These are phyloP conservation scores for Sphaerostilbella broomeana DNA, from an alignment of 2,329 filamentous ascomycete species.

Conservation along the genomic window DNA sequence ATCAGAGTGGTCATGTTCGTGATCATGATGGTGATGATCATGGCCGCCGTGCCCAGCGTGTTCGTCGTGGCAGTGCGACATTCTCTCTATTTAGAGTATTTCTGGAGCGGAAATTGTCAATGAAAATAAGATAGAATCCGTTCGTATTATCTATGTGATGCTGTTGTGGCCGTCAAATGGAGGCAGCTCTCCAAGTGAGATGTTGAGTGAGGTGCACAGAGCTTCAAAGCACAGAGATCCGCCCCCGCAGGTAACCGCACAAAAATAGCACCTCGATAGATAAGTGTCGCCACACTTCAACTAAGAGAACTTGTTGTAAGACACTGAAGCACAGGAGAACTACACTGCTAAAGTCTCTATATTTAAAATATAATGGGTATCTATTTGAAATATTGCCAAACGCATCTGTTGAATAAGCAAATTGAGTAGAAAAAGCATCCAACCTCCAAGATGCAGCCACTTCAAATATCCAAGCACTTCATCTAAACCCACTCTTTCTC, in stretches of 20 bases:
- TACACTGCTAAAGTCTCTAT: too few relatives aligned
- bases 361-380: not conserved
- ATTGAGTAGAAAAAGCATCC: constrained; percentile 2
- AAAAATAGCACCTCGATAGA: not conserved
- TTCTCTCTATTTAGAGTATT: constrained; percentile 14
- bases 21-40: constrained; percentile 48
- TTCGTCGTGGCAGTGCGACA: constrained; percentile 47
- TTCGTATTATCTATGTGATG: too few relatives aligned
- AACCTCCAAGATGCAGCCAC: not conserved
- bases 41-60: constrained; percentile 44
- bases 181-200: constrained; percentile 18
- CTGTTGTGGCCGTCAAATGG: too few relatives aligned
- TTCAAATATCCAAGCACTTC: not conserved
- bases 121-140: not conserved
- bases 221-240: not conserved
- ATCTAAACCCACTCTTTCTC: constrained; percentile 37
- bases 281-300: not conserved
- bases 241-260: constrained; percentile 9
- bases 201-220: not conserved
- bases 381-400: not conserved
- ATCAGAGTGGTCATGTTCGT: constrained; percentile 79
- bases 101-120: not conserved
- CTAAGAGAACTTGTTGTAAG: too few relatives aligned
- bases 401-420: not conserved
- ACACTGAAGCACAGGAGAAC: too few relatives aligned